Percentiles rank a stretch among this genome's conserved stretches.
Evolutionary conservation across 2,329 filamentous ascomycete genomes (phyloP).

Genomic region (Cladorrhinum sp.): DNA sequence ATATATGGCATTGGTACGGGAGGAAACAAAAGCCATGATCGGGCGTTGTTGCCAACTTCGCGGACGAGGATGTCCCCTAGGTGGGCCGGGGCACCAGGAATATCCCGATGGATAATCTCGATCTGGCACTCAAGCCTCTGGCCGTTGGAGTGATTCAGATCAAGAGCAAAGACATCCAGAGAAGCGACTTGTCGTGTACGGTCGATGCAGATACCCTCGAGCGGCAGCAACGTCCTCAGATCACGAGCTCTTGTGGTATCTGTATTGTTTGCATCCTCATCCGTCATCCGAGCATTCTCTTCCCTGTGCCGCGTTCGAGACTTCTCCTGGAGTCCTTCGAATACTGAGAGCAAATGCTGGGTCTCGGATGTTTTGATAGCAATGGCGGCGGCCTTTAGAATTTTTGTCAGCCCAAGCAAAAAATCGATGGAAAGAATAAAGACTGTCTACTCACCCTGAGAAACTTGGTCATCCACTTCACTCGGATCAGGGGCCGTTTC

Average conservation of each 20-base stretch:
- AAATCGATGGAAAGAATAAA: conserved; percentile 5
- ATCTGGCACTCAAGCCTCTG: conserved; percentile 86
- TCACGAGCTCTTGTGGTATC: conserved; percentile 80
- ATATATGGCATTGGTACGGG: conserved; percentile 71
- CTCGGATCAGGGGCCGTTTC: conserved; percentile 79
- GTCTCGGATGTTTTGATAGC: conserved; percentile 52
- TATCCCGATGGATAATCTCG: conserved; percentile 83
- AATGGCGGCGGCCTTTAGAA: conserved; percentile 54
- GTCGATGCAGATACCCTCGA: conserved; percentile 70
- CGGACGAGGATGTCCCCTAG: conserved; percentile 87
- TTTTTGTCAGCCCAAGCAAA: not conserved
- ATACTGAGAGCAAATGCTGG: conserved; percentile 57
- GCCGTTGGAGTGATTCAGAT: conserved; percentile 82
- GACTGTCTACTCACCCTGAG: conserved; percentile 58
- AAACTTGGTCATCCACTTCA: conserved; percentile 84
- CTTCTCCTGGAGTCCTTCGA: conserved; percentile 71
- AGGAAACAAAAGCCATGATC: conserved; percentile 84
- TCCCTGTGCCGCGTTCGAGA: conserved; percentile 65
- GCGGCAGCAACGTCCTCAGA: conserved; percentile 69
- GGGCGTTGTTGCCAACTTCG: conserved; percentile 73
- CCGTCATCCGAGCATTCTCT: conserved; percentile 68
- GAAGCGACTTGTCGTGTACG: conserved; percentile 78
- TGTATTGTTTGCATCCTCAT: conserved; percentile 81
- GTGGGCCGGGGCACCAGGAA: conserved; percentile 61
- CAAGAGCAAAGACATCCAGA: conserved; percentile 84